A percentile compares a stretch with the other conserved stretches of the same genome.
Conservation (phyloP, 2,329 filamentous ascomycete species). For the Calonectria leucothoes region DNA sequence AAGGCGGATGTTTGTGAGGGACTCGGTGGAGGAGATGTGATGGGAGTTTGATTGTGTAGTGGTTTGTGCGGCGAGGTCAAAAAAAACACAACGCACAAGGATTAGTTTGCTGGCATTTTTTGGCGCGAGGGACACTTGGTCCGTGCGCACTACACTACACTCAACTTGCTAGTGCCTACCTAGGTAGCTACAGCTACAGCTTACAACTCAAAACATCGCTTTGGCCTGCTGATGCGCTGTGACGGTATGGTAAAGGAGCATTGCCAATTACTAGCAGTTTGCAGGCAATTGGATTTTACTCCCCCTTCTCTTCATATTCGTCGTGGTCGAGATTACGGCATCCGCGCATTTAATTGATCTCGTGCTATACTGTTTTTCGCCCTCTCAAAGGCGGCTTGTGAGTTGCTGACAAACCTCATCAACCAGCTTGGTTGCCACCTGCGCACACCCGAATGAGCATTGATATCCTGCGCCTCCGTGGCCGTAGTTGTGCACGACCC, state of each 20-base stretch:
- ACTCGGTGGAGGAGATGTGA: slow-evolving; percentile 18
- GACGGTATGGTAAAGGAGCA: background rate
- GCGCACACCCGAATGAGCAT: slow-evolving; percentile 47
- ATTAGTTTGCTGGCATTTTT: slow-evolving; percentile 15
- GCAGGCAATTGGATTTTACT: background rate
- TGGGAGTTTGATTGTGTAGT: slow-evolving; percentile 27
- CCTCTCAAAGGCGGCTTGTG: slow-evolving; percentile 9
- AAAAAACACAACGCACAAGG: slow-evolving; percentile 25
- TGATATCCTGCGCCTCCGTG: slow-evolving; percentile 81
- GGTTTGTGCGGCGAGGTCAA: slow-evolving; percentile 25
- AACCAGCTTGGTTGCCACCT: slow-evolving; percentile 24
- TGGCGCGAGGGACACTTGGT: slow-evolving; percentile 13
- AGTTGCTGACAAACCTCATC: slow-evolving; percentile 8
- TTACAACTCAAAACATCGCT: background rate
- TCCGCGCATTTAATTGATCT: background rate
- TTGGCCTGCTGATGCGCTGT: background rate
- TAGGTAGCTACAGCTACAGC: background rate
- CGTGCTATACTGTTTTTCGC: background rate
- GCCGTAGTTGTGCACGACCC: slow-evolving; percentile 82
- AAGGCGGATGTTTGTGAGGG: slow-evolving; percentile 13
- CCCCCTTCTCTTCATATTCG: too few species aligned
- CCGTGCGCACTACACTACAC: slow-evolving; percentile 14
- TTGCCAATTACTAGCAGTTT: background rate
- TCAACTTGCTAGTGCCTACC: background rate
- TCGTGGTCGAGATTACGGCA: background rate